phyloP scores from a whole-genome alignment of 345 rosid species.

The Sisymbrium irio region DNA sequence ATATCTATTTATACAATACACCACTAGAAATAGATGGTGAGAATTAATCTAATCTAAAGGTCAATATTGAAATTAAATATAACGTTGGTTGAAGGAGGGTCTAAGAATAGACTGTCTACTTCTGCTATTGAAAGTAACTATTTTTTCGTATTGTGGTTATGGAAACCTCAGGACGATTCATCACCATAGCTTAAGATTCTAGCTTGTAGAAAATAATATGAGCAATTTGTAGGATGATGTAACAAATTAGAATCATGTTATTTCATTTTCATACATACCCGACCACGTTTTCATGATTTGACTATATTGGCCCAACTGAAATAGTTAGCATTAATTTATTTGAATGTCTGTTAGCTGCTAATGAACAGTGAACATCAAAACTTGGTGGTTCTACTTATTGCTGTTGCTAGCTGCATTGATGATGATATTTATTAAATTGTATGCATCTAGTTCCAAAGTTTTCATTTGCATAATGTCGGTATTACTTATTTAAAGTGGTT shows the following conservation, averaged over 20 bases:
- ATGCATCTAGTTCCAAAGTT: slow-evolving; percentile 6
- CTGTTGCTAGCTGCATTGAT: slow-evolving; percentile 20
- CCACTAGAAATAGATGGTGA: too few species aligned
- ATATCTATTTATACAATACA: too few species aligned
- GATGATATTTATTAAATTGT: not conserved
- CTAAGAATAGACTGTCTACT: not conserved
- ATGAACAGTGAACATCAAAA: not conserved
- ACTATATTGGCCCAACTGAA: not conserved
- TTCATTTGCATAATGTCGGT: slow-evolving; percentile 16
- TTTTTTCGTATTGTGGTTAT: not conserved
- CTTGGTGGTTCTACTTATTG: not conserved
- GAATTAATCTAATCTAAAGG: too few species aligned
- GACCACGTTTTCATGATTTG: not conserved
- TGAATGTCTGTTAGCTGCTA: not conserved
- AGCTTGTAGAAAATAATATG: not conserved
- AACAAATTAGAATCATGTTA: not conserved
- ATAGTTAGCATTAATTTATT: not conserved
- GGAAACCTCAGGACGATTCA: not conserved
- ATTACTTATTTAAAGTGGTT: not conserved
- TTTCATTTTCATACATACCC: not conserved
- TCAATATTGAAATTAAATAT: too few species aligned
- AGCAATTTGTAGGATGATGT: not conserved
- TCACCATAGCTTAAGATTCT: not conserved
- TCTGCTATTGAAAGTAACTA: not conserved
- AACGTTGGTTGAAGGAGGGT: not conserved